phyloP scores from a whole-genome alignment of 176 grass and related monocot genomes.

The Oryza meyeriana region DNA sequence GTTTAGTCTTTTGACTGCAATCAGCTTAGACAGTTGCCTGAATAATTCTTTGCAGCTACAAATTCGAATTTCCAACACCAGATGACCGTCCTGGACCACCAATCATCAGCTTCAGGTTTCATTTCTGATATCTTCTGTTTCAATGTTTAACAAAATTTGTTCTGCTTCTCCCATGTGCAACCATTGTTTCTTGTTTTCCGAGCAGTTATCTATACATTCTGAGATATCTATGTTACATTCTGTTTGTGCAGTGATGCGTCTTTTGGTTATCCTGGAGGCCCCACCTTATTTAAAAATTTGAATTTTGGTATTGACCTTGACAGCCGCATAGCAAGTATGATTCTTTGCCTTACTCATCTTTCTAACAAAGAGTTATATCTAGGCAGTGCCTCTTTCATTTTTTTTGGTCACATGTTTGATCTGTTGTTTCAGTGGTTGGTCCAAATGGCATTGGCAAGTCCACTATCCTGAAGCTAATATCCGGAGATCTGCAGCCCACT shows the following conservation, averaged over 20 bases:
- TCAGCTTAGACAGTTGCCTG: constrained; percentile 23
- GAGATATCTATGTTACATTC: not conserved
- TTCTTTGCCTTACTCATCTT: not conserved
- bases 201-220: not conserved
- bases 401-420: constrained; percentile 12
- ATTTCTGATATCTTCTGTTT: constrained; percentile 13
- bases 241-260: constrained; percentile 74
- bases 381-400: not conserved
- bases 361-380: constrained; percentile 5
- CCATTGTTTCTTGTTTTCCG: constrained; percentile 3
- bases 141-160: constrained; percentile 16
- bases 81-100: constrained; percentile 90
- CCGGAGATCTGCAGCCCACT: constrained; percentile 95
- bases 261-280: constrained; percentile 95
- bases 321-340: constrained; percentile 93
- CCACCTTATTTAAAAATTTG: constrained; percentile 93
- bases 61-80: constrained; percentile 96
- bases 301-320: constrained; percentile 98
- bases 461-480: constrained; percentile 96
- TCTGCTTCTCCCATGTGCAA: not conserved
- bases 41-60: constrained; percentile 68
- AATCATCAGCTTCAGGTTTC: constrained; percentile 98
- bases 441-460: constrained; percentile 98
- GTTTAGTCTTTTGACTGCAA: constrained; percentile 24
- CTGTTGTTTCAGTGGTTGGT: constrained; percentile 82